These are phyloP conservation scores for Neonectria neomacrospora DNA, from an alignment of 2,329 filamentous ascomycete species.

Conservation along the genomic window DNA sequence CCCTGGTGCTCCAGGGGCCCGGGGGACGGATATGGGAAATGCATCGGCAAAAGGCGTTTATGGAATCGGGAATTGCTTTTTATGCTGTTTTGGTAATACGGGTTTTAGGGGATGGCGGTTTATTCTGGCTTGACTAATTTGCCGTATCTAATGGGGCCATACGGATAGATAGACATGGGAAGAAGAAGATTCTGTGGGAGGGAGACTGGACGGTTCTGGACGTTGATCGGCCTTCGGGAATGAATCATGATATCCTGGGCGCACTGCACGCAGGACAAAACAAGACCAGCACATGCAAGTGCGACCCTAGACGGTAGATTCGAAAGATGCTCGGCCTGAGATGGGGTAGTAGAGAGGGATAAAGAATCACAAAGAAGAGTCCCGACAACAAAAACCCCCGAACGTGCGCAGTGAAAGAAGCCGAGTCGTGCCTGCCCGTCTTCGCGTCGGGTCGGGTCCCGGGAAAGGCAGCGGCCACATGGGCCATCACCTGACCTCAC, in stretches of 20 bases:
- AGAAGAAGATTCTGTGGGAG: too few species aligned
- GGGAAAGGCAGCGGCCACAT: neutral
- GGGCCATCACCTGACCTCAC: conserved; percentile 31
- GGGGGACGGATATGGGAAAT: conserved; percentile 4
- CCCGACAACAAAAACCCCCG: too few species aligned
- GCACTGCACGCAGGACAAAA: too few species aligned
- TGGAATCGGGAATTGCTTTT: conserved; percentile 5
- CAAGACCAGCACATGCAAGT: neutral
- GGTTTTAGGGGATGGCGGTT: neutral
- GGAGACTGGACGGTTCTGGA: too few species aligned
- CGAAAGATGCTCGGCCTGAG: neutral
- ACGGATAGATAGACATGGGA: neutral
- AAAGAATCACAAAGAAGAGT: neutral
- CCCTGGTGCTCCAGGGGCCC: conserved; percentile 12
- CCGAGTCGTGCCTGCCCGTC: neutral
- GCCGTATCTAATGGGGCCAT: neutral
- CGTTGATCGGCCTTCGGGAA: neutral
- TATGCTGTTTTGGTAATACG: neutral
- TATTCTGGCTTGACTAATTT: neutral
- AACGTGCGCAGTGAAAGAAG: neutral
- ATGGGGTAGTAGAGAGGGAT: neutral
- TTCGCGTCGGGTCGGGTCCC: neutral
- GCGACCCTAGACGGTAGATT: neutral
- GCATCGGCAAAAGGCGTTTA: conserved; percentile 14
- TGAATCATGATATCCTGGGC: neutral